These are phyloP conservation scores for Monosporozyma aquatica DNA, from an alignment of 805 yeast genomes.

Conservation along the genomic window DNA sequence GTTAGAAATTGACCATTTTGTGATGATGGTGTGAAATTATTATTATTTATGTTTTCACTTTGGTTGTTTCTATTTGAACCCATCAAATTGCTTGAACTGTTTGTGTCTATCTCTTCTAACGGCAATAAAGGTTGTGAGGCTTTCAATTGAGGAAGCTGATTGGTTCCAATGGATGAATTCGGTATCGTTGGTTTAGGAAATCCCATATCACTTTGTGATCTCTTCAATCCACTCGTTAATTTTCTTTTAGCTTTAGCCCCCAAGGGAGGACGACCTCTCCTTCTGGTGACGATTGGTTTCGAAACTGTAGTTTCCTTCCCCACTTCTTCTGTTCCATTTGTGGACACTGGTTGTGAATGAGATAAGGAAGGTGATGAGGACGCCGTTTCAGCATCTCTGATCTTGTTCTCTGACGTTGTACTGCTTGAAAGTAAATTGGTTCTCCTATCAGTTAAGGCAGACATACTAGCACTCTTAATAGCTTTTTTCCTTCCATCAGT, in stretches of 20 bases:
- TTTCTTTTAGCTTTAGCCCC: constrained; percentile 16
- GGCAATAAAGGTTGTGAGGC: constrained; percentile 4
- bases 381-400: not conserved
- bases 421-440: not conserved
- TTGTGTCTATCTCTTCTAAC: constrained; percentile 1
- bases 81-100: not conserved
- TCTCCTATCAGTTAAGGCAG: constrained; percentile 14
- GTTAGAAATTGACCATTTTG: constrained; percentile 3
- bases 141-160: constrained; percentile 16
- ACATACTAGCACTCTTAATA: constrained; percentile 22
- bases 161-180: constrained; percentile 16
- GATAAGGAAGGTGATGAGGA: not conserved
- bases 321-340: not conserved
- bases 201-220: constrained; percentile 26
- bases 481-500: constrained; percentile 28
- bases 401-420: not conserved
- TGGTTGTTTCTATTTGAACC: not conserved
- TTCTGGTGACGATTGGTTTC: constrained; percentile 17
- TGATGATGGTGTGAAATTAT: constrained; percentile 1
- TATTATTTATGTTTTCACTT: not conserved
- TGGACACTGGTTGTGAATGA: not conserved
- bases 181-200: constrained; percentile 23
- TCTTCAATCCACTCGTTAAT: constrained; percentile 13
- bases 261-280: constrained; percentile 28
- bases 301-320: constrained; percentile 4